Conservation (phyloP, 179 eudicot genomes). For the Sideroxylon spinosum region DNA sequence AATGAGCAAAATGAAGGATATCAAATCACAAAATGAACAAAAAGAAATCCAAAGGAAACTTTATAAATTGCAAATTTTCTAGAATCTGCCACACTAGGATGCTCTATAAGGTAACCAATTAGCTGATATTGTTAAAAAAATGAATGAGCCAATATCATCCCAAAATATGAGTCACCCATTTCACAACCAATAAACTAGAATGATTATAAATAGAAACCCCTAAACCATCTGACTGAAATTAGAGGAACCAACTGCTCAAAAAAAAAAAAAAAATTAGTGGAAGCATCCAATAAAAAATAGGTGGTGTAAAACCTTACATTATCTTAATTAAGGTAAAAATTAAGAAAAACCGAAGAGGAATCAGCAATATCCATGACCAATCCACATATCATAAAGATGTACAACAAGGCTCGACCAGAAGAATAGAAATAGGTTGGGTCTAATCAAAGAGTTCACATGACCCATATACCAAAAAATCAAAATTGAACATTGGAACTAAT, state of each 20-base stretch:
- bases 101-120: background rate
- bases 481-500: background rate
- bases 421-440: slow-evolving; percentile 29
- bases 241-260: no score
- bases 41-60: no score
- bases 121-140: background rate
- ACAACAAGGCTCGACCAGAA: background rate
- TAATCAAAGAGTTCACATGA: slow-evolving; percentile 15
- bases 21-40: no score
- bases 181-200: background rate
- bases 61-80: background rate
- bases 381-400: slow-evolving; percentile 16
- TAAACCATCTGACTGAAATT: slow-evolving; percentile 12
- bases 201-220: slow-evolving; percentile 21
- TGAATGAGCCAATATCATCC: background rate
- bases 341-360: slow-evolving; percentile 19
- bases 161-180: background rate
- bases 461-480: slow-evolving; percentile 16
- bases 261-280: no score
- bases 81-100: background rate
- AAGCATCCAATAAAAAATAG: background rate
- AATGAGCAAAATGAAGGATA: no score
- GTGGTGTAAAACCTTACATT: slow-evolving; percentile 25
- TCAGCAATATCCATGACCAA: slow-evolving; percentile 15
- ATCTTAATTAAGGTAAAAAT: background rate